Evolutionary conservation across 2,329 filamentous ascomycete species (phyloP), one percentile per base, ranked within the genome.

Genomic region (Aspergillus glaucus): DNA sequence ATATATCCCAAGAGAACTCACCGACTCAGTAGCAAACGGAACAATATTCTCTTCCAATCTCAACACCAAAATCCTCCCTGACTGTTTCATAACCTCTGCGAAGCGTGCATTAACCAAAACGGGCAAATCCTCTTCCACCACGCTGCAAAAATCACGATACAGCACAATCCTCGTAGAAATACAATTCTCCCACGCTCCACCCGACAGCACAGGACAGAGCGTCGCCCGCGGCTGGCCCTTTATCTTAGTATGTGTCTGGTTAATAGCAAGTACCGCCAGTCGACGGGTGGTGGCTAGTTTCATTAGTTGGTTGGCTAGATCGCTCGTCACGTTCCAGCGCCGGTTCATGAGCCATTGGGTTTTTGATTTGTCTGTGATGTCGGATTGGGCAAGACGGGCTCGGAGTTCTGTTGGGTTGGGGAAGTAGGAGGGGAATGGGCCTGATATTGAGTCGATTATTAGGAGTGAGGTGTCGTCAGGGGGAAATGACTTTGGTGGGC

Each of bases 231-330:
- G 55, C 73, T 77, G 54, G 79, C 84, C 75, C 53, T 86, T 83
- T 70, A 94, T 85, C 56, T 84, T 86, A n/a, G 88, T 94, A 39
- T 85, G 86, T 50, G 86, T 88, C 63, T 94, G 90, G 34, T 84
- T 89, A 44, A 90, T 77, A 17, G 93, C 66, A 2, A 95, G 74
- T 39, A 95, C 75, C 21, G 88, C 86, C 46, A 91, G 76, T 59
- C 87, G 79, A 54, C 81, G 79, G 26, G 85, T 79, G 9, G 85
- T 82, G 4, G 91, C 88, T 9, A 95, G 77, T 59, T 85, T 91
- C 52, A 85, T 80, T 3, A 85, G 68, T 34, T 73, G 72, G 3
- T 73, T 72, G 5, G 77, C 72, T 9, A 96, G 70, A 3, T 85
- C 80, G 49, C 80, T 83, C 51, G 88, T 81, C 24, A 95, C 76